Conservation (phyloP, 805 yeast genomes). For the Debaryomyces prosopidis region DNA sequence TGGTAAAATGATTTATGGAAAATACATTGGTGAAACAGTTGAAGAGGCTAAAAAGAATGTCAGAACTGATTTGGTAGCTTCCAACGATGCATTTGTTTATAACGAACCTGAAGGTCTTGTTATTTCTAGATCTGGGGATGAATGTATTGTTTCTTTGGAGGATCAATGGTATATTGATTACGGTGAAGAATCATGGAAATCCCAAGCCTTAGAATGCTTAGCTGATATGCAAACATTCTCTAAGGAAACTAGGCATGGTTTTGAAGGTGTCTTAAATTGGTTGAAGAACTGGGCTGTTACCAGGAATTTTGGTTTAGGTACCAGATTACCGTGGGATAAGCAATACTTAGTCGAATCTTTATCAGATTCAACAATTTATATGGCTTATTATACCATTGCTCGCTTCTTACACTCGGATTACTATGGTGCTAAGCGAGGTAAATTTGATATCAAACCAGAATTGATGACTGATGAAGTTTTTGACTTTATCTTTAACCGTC, state of each 20-base stretch:
- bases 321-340: slow-evolving; percentile 95
- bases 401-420: slow-evolving; percentile 85
- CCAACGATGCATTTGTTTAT: slow-evolving; percentile 83
- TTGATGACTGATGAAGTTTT: slow-evolving; percentile 92
- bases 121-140: slow-evolving; percentile 94
- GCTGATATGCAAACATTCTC: slow-evolving; percentile 73
- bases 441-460: slow-evolving; percentile 71
- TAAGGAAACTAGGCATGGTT: slow-evolving; percentile 84
- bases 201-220: slow-evolving; percentile 77
- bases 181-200: slow-evolving; percentile 92
- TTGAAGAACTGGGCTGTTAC: slow-evolving; percentile 98
- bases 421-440: slow-evolving; percentile 76
- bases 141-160: slow-evolving; percentile 93
- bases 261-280: slow-evolving; percentile 95
- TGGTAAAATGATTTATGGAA: slow-evolving; percentile 79
- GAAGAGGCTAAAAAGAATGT: slow-evolving; percentile 89
- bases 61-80: slow-evolving; percentile 73
- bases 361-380: slow-evolving; percentile 94
- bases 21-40: slow-evolving; percentile 84
- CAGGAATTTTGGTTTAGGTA: slow-evolving; percentile 94
- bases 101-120: slow-evolving; percentile 92
- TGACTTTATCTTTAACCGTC: slow-evolving; percentile 82
- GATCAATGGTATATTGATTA: slow-evolving; percentile 98
- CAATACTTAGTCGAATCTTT: slow-evolving; percentile 90
- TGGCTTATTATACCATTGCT: slow-evolving; percentile 88